Evolutionary conservation across 352 stramenopile species (phyloP).

Genomic region (Globisporangium perplexum): DNA sequence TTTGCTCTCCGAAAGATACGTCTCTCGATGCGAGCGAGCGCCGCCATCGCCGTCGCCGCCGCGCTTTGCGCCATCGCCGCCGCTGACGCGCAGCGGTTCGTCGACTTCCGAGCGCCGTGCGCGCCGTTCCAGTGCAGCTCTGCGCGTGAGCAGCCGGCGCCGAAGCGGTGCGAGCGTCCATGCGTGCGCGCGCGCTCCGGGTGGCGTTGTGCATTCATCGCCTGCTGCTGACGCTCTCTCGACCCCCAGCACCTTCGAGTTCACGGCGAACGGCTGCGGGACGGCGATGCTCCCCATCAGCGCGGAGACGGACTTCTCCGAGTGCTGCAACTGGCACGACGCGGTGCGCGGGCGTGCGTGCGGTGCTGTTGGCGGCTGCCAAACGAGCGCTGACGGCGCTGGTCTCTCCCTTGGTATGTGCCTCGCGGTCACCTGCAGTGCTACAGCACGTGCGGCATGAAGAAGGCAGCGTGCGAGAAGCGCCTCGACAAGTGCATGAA

Average conservation of each 20-base stretch:
- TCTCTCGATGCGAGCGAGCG: background rate
- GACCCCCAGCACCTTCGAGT: slow-evolving; percentile 50
- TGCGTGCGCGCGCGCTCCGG: no score
- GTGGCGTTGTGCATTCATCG: no score
- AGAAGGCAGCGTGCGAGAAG: slow-evolving; percentile 65
- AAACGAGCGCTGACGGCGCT: background rate
- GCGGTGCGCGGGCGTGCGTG: slow-evolving; percentile 26
- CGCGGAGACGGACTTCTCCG: slow-evolving; percentile 36
- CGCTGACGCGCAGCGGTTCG: slow-evolving; percentile 5
- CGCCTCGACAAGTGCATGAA: slow-evolving; percentile 73
- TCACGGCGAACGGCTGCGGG: slow-evolving; percentile 73
- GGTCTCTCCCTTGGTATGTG: background rate
- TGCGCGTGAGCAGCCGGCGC: slow-evolving; percentile 12
- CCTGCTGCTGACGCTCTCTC: background rate
- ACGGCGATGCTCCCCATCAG: slow-evolving; percentile 52
- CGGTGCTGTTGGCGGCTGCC: background rate
- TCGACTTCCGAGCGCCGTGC: slow-evolving; percentile 27
- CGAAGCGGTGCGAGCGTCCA: slow-evolving; percentile 19
- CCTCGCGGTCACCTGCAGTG: slow-evolving; percentile 26
- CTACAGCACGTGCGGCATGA: slow-evolving; percentile 77
- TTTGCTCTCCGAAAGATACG: background rate
- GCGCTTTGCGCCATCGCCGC: background rate
- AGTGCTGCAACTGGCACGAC: slow-evolving; percentile 83
- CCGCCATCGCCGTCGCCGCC: no score
- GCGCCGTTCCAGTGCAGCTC: slow-evolving; percentile 30